Conservation (phyloP, 371 early-diverging fungal species). For the Mortierella sp. region DNA sequence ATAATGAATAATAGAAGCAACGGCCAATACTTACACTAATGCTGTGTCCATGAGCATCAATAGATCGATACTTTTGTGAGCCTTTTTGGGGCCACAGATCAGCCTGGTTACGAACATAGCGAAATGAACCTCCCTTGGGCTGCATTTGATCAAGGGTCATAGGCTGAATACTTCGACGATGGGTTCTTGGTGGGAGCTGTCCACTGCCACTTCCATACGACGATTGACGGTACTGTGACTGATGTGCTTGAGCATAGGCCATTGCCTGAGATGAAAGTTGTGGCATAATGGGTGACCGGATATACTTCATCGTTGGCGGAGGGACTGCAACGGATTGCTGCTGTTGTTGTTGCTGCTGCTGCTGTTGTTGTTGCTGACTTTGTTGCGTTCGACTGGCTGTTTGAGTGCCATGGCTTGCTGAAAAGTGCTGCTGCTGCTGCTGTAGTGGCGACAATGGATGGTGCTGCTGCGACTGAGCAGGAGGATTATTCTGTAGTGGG, state of each 20-base stretch:
- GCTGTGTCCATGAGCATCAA: constrained; percentile 46
- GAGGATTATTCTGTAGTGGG: not conserved
- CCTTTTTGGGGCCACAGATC: constrained; percentile 52
- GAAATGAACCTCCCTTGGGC: constrained; percentile 49
- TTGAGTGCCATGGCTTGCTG: not conserved
- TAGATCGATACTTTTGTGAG: constrained; percentile 54
- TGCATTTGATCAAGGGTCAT: constrained; percentile 48
- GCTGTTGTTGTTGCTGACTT: constrained; percentile 17
- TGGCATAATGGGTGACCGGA: constrained; percentile 47
- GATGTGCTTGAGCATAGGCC: constrained; percentile 40
- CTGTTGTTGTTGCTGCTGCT: constrained; percentile 21
- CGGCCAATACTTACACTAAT: constrained; percentile 35
- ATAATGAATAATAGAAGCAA: not conserved
- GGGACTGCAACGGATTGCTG: constrained; percentile 21
- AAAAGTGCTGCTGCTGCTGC: not conserved
- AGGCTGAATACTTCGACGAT: constrained; percentile 51
- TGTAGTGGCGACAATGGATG: not conserved
- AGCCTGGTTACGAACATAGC: constrained; percentile 49
- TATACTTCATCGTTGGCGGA: constrained; percentile 37
- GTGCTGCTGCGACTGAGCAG: not conserved
- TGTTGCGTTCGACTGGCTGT: constrained; percentile 11
- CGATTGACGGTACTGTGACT: constrained; percentile 31
- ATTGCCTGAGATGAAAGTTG: constrained; percentile 46
- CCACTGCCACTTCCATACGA: constrained; percentile 24
- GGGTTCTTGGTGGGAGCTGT: constrained; percentile 45